Percentiles rank a stretch among this genome's conserved stretches.
phyloP scores from a whole-genome alignment of 139 green algal genomes.

The Chlamydomonas sp. region DNA sequence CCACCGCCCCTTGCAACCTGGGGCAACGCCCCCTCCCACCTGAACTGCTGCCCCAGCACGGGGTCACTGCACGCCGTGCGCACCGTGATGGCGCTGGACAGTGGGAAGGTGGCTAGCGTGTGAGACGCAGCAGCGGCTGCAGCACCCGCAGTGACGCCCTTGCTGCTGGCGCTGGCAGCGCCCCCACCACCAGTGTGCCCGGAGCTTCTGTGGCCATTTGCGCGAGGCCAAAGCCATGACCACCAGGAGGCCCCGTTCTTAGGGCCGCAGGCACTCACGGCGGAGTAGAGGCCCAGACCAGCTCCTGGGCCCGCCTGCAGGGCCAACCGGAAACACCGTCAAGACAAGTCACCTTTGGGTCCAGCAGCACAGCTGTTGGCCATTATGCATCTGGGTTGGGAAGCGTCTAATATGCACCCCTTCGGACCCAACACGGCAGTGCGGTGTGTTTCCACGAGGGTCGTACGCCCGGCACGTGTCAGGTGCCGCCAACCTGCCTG shows the following conservation, averaged over 20 bases:
- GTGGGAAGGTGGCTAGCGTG: slow-evolving; percentile 53
- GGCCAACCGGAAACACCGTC: too few species aligned
- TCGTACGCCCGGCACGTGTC: too few species aligned
- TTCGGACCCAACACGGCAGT: too few species aligned
- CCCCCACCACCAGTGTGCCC: too few species aligned
- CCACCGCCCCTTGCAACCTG: not conserved
- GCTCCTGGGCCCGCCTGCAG: slow-evolving; percentile 13
- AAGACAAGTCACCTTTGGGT: too few species aligned
- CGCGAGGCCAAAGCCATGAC: slow-evolving; percentile 30
- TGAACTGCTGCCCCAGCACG: slow-evolving; percentile 35
- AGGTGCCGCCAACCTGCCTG: too few species aligned
- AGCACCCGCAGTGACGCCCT: too few species aligned
- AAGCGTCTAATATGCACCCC: too few species aligned
- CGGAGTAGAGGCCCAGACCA: slow-evolving; percentile 5
- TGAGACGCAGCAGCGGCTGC: not conserved
- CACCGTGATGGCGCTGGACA: slow-evolving; percentile 39
- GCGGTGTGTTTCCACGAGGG: too few species aligned
- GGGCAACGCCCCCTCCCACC: not conserved
- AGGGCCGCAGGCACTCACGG: not conserved
- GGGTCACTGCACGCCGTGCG: slow-evolving; percentile 33
- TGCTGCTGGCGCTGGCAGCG: too few species aligned
- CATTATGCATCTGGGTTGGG: not conserved
- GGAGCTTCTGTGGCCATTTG: not conserved
- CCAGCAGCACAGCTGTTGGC: too few species aligned
- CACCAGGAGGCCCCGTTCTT: slow-evolving; percentile 4